Conservation (phyloP, 2,329 filamentous ascomycete species). For the Penicillium crustosum region DNA sequence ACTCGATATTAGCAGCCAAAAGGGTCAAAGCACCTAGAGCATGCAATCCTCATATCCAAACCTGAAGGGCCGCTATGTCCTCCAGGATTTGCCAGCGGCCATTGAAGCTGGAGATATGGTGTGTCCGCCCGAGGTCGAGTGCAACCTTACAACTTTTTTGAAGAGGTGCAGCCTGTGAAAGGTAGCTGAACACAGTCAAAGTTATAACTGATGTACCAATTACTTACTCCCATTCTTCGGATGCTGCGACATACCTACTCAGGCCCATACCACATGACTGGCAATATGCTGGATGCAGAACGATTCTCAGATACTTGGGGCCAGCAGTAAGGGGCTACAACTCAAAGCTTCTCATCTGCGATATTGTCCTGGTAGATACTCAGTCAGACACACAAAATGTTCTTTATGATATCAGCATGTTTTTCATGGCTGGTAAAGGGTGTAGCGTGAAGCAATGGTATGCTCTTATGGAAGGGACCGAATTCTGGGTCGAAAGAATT, state of each 20-base stretch:
- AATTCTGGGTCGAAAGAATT: neutral
- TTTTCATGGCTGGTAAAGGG: neutral
- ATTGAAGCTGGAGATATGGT: neutral
- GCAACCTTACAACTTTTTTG: neutral
- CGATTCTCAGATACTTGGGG: neutral
- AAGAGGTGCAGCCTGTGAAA: neutral
- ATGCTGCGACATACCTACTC: neutral
- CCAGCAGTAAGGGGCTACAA: neutral
- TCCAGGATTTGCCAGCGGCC: neutral
- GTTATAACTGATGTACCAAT: neutral
- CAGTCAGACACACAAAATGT: neutral
- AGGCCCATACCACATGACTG: neutral
- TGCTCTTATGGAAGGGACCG: neutral
- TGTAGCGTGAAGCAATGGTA: neutral
- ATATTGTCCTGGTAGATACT: neutral
- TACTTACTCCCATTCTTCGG: neutral
- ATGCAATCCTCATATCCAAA: too few relatives aligned
- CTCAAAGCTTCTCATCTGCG: neutral
- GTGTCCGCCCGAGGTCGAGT: neutral
- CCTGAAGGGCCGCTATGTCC: too few relatives aligned
- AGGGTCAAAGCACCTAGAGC: too few relatives aligned
- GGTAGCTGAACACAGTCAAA: neutral
- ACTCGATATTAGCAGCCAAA: too few relatives aligned
- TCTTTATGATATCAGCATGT: neutral
- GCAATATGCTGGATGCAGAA: neutral